Conservation (phyloP, 306 rosid genomes). For the Fragaria iinumae region DNA sequence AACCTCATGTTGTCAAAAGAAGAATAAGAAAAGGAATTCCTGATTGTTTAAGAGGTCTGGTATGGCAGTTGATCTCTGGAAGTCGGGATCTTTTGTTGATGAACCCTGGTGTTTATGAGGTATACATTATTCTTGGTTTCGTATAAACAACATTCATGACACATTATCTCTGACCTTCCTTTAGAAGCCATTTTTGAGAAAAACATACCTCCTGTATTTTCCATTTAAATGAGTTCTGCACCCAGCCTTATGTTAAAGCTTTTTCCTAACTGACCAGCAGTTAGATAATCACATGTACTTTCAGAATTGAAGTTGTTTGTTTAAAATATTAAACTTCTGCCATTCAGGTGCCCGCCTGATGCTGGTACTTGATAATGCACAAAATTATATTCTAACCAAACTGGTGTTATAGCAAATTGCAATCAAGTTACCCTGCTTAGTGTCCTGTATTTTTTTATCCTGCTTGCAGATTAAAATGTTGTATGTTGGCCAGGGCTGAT, state of each 20-base stretch:
- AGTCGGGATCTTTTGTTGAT: conserved; percentile 93
- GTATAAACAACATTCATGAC: conserved; percentile 16
- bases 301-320: not conserved
- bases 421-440: not conserved
- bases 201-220: not conserved
- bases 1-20: conserved; percentile 87
- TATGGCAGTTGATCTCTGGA: conserved; percentile 98
- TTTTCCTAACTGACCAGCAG: not conserved
- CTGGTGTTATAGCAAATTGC: not conserved
- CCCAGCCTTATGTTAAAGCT: conserved; percentile 1
- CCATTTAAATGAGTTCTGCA: not conserved
- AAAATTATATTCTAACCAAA: not conserved
- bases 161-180: not conserved
- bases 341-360: not conserved
- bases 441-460: not conserved
- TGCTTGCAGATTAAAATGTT: not conserved
- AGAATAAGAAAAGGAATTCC: conserved; percentile 99
- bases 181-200: not conserved
- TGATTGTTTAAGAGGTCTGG: conserved; percentile 97
- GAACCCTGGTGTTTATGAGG: conserved; percentile 99
- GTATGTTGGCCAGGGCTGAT: not conserved
- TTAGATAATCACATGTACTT: not conserved
- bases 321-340: not conserved
- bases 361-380: not conserved
- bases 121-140: conserved; percentile 32